Base-by-base conservation (phyloP, 768 basidiomycete genomes). In the Russula olivacea region DNA sequence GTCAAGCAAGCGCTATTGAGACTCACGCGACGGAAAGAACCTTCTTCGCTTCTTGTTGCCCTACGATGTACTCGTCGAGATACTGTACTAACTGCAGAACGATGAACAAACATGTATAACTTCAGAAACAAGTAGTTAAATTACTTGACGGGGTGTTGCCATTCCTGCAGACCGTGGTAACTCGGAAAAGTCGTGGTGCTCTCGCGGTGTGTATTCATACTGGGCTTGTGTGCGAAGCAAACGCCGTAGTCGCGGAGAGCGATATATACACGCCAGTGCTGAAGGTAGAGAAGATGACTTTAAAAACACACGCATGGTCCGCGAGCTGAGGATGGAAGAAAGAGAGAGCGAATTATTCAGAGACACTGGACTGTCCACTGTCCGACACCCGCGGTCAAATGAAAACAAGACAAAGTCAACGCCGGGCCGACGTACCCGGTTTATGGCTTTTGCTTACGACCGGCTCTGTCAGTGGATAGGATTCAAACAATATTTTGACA, bases 11-110 rank as follows among this genome's bases (percentile, higher is more conserved):
- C 32, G n/a, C 11, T n/a, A 53, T 28, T 50, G 47, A 23, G 28
- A 83, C 92, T 72, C 75, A 93, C 93, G 94, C 95, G 52, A 98
- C 95, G 41, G 92, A 90, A 36, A 98, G 81, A 25, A 91, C 87
- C 71, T 93, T 93, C 83, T 98, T 98, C 3, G 95, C 94, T 63
- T 80, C 82, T 68, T 91, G 89, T 72, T 98, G 95, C 1, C 95
- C 95, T 19, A 98, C 81, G 41, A 98, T 85, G 70, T 88, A 97
- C 71, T 92, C 86, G 68, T 92, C 87, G 43, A 97, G 81, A 73
- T 92, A 94, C 71, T 88, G 81, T 8, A 86, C 87, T 49, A 96
- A 82, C 91, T 95, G 54, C 34, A 54, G 21, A 40, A 25, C 32
- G 2, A 66, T 65, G 54, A 67, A 52, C 50, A 21, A 43, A 40